phyloP scores from a whole-genome alignment of 805 yeast species.

The Ogataea salicorniae region DNA sequence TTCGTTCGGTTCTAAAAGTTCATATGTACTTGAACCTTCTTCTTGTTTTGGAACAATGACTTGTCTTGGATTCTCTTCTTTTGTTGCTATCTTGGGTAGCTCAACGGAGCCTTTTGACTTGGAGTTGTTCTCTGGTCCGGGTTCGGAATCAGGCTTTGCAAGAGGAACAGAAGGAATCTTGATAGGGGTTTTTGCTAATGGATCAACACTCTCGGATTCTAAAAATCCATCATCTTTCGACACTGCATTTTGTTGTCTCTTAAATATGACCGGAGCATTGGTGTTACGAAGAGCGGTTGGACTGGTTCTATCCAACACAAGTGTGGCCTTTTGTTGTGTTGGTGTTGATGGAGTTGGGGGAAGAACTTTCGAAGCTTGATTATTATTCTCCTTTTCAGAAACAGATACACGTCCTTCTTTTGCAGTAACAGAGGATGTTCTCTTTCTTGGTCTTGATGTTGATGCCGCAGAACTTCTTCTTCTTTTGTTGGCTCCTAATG shows the following conservation, averaged over 20 bases:
- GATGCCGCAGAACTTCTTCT: conserved; percentile 32
- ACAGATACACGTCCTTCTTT: background rate
- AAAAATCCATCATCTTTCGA: too few relatives aligned
- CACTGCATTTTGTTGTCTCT: background rate
- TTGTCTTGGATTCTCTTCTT: too few relatives aligned
- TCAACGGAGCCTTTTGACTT: too few relatives aligned
- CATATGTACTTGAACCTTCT: too few relatives aligned
- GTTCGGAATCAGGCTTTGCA: background rate
- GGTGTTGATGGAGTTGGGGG: background rate
- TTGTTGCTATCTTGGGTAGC: too few relatives aligned
- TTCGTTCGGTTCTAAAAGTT: too few relatives aligned
- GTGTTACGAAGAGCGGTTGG: too few relatives aligned
- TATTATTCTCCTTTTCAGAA: background rate
- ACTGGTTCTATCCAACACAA: too few relatives aligned
- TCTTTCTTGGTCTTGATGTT: background rate
- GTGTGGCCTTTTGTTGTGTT: too few relatives aligned
- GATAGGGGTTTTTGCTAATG: background rate
- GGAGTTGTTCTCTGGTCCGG: background rate
- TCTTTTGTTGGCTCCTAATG: conserved; percentile 4
- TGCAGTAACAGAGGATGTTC: background rate
- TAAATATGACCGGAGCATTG: background rate
- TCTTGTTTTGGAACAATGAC: too few relatives aligned
- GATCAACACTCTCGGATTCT: background rate
- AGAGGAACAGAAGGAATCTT: background rate
- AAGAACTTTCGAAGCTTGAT: too few relatives aligned